Evolutionary conservation across 192 early-diverging fungal genomes (phyloP), one percentile per base, ranked within the genome.

Genomic region (Coemansia sp.): DNA sequence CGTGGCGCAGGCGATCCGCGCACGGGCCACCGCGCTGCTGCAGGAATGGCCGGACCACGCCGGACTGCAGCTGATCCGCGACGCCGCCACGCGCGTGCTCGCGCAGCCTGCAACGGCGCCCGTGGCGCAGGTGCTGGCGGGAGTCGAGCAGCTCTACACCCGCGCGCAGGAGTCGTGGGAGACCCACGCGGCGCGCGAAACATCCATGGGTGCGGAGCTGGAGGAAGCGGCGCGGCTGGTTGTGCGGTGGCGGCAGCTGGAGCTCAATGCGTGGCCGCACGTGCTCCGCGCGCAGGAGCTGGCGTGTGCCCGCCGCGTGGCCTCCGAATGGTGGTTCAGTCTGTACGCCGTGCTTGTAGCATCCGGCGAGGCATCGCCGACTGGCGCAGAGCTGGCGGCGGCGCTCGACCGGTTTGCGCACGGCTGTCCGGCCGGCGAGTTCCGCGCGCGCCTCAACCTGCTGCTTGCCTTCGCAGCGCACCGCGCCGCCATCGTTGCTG

Each of bases 91-190:
- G 41, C 85, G 89, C 15, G 67, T 93, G 13, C 67, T 88, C 12
- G 69, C 72, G 8, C 94, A 97, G 72, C 74, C 92, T 0, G 84
- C 94, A 54, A 82, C 78, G 22, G 71, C 95, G 8, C 95, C 98
- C 1, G 74, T 96, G 45, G 93, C 95, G 69, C 96, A 95, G 79
- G 85, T 97, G 21, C 68, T 99, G 41, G 89, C 94, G 7, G 95
- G 92, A 39, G 60, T 98, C 60, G 98, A 99, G 75, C 71, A 93
- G 59, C 80, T 99, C 16, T 73, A 98, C 18, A 85, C 89, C 63
- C 93, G 94, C 56, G 92, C 92, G 16, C 89, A 95, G 76, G 96
- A 98, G 72, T 21, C 51, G 19, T 99, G 98, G 98, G 89, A 98
- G 76, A 75, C 87, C 13, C 95, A 93, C 64, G 94, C 96, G 10